A percentile compares a stretch with the other conserved stretches of the same genome.
Conservation (phyloP, 495 filamentous ascomycete genomes). For the Penicillium daleae region DNA sequence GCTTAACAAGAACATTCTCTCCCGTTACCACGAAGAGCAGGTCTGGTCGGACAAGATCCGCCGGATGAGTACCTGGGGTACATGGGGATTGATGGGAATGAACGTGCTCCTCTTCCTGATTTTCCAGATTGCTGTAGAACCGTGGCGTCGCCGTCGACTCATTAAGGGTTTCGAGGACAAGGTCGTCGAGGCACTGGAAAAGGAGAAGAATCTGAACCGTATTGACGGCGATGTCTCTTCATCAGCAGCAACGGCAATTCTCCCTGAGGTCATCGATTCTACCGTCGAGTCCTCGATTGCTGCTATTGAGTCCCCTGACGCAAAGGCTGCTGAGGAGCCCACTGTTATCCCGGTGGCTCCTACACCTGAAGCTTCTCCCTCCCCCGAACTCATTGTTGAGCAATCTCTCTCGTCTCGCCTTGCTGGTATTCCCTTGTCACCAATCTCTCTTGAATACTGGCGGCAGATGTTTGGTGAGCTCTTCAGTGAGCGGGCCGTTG, state of each 20-base stretch:
- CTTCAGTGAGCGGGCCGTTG: slow-evolving; percentile 71
- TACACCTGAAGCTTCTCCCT: slow-evolving; percentile 8
- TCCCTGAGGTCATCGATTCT: slow-evolving; percentile 22
- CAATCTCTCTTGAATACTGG: slow-evolving; percentile 49
- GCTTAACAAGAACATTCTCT: slow-evolving; percentile 78
- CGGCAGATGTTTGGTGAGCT: slow-evolving; percentile 51
- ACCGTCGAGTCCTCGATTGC: slow-evolving; percentile 15
- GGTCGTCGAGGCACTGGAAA: slow-evolving; percentile 80
- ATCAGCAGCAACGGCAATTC: slow-evolving; percentile 7
- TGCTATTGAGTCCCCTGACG: slow-evolving; percentile 7
- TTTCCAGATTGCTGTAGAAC: slow-evolving; percentile 91
- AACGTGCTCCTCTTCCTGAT: slow-evolving; percentile 89
- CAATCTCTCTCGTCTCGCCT: slow-evolving; percentile 33
- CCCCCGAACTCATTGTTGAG: slow-evolving; percentile 13
- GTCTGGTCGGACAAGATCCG: slow-evolving; percentile 99
- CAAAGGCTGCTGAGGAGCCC: neutral
- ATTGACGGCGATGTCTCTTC: slow-evolving; percentile 30
- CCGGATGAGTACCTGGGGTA: slow-evolving; percentile 95
- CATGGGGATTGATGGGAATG: slow-evolving; percentile 96
- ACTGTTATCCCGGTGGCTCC: neutral
- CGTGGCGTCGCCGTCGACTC: slow-evolving; percentile 81
- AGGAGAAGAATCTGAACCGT: slow-evolving; percentile 55
- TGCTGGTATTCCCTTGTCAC: slow-evolving; percentile 25
- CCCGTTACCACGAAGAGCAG: slow-evolving; percentile 97
- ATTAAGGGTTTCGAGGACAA: slow-evolving; percentile 78